Base-by-base conservation (phyloP, 2,329 filamentous ascomycete genomes). In the Ophiostoma himal-ulmi region DNA sequence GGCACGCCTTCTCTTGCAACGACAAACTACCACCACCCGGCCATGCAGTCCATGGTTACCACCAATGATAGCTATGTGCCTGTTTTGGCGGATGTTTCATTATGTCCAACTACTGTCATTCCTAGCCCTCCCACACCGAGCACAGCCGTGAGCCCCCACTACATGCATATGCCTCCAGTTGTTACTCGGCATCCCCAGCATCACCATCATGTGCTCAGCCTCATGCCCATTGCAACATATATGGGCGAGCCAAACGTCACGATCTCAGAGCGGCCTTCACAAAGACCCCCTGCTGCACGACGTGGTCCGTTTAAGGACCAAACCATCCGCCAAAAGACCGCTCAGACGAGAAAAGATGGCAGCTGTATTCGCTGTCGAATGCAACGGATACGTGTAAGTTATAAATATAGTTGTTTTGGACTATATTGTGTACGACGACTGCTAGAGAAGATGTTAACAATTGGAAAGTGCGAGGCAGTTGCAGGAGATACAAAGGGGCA, bases 361-460 rank as follows among this genome's bases (percentile, higher is more conserved):
- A 86, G 84, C 26, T 89, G 86, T 74, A 84, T 88, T 71, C 81
- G 86, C 64, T 89, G 86, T 73, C 82, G 85, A 68, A 87, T 88
- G 84, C 86, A 88, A 73, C 82, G 86, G 62, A 88, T 88, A 74
- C 82, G 86, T 67, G 86, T 88, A 77, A 82, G 85, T 62, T 69
- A 7, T 17, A 44, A 8, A 0, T 48, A n/a, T n/a, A 7, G 1
- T 20, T 5, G n/a, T n/a, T 48, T n/a, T 5, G 7, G n/a, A 20
- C 44, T 20, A 14, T 20, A 36, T 20, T n/a, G 17, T 64, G 14
- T 14, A 17, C 14, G 1, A 34, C 26, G 11, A 34, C 8, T 10
- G 26, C 5, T 8, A 22, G 8, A 22, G n/a, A 22, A 22, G 10
- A 10, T 37, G 26, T n/a, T 65, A 39, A 65, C 62, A 65, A 11